A percentile compares a stretch with the other conserved stretches of the same genome.
These are phyloP conservation scores for Bolboschoenoplectus hybrid DNA, from an alignment of 202 grass and related monocot genomes.

Conservation along the genomic window DNA sequence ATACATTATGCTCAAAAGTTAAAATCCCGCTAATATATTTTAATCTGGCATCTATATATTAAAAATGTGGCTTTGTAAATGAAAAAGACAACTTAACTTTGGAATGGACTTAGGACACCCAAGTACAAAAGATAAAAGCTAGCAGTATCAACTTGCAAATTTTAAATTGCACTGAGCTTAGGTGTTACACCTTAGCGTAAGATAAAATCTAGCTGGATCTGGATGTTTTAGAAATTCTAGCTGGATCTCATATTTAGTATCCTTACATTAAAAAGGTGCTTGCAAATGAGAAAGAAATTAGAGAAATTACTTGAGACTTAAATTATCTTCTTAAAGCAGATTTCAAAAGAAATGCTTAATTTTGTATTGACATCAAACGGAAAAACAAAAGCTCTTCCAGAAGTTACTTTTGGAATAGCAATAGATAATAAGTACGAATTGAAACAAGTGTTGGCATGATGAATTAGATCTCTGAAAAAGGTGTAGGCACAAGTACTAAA, in stretches of 20 bases:
- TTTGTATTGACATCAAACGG: constrained; percentile 3
- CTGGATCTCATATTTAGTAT: neutral
- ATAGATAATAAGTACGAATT: neutral
- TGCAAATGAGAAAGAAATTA: constrained; percentile 8
- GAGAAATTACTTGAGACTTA: neutral
- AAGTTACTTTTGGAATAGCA: neutral
- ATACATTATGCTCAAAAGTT: neutral
- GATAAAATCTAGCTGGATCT: neutral
- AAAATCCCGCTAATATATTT: neutral
- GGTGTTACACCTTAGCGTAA: neutral
- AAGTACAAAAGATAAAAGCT: neutral
- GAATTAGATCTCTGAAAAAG: neutral
- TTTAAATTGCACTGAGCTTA: neutral
- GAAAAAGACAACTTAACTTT: neutral
- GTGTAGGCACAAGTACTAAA: neutral
- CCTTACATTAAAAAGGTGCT: neutral
- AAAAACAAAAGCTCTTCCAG: neutral
- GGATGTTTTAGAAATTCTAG: neutral
- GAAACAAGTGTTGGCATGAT: neutral
- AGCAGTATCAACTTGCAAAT: neutral
- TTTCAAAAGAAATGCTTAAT: neutral
- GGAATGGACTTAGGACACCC: neutral
- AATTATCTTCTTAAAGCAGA: constrained; percentile 16
- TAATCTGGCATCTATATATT: neutral
- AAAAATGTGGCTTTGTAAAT: neutral